Percentiles rank a stretch among this genome's conserved stretches.
Evolutionary conservation across 345 rosid genomes (phyloP).

Genomic region (Lumnitzera littorea): DNA sequence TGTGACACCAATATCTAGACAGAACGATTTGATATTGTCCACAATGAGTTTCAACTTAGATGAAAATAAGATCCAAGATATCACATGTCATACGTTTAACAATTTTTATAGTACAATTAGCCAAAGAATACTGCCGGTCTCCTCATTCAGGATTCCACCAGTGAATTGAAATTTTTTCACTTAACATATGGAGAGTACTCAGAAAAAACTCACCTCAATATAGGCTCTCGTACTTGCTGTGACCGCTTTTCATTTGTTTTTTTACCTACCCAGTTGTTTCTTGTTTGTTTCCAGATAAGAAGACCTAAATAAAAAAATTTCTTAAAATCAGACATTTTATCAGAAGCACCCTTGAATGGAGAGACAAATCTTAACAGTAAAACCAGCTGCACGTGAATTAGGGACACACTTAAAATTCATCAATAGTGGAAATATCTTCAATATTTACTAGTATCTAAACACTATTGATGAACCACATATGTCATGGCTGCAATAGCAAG

Average conservation of each 20-base stretch:
- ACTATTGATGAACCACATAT: too few relatives aligned
- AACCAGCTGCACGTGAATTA: neutral
- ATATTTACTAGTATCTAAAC: too few relatives aligned
- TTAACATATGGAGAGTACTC: neutral
- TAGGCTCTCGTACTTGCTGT: slow-evolving; percentile 38
- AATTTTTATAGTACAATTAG: too few relatives aligned
- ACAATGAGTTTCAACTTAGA: too few relatives aligned
- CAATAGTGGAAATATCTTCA: too few relatives aligned
- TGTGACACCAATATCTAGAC: too few relatives aligned
- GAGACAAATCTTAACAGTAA: slow-evolving; percentile 1
- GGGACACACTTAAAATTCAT: neutral
- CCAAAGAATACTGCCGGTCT: too few relatives aligned
- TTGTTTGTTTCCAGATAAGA: slow-evolving; percentile 76
- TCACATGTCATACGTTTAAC: too few relatives aligned
- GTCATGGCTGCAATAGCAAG: too few relatives aligned
- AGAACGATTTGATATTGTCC: too few relatives aligned
- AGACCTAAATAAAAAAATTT: slow-evolving; percentile 38
- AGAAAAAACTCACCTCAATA: slow-evolving; percentile 48
- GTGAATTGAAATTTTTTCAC: neutral
- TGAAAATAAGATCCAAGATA: too few relatives aligned
- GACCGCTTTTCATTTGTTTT: slow-evolving; percentile 27
- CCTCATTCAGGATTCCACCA: too few relatives aligned
- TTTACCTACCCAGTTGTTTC: slow-evolving; percentile 71
- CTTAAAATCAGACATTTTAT: neutral
- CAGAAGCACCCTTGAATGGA: neutral